Percentiles rank a stretch among this genome's conserved stretches.
Conservation (phyloP, 2,329 filamentous ascomycete genomes). For the Colletotrichum higginsianum region DNA sequence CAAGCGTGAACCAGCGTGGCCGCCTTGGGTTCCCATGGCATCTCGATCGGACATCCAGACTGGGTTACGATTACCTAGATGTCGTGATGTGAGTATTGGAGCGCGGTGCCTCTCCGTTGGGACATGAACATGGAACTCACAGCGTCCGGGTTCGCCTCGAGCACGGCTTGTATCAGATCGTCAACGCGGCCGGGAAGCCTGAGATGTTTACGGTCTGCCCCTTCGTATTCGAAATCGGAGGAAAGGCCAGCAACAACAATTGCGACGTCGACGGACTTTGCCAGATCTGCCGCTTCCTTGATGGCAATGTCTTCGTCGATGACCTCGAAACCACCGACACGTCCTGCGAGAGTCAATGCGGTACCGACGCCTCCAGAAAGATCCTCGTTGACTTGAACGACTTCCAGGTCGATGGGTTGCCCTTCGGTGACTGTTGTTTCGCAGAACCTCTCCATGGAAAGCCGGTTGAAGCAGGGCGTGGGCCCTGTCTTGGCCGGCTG, state of each 20-base stretch:
- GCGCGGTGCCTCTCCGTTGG: conserved; percentile 53
- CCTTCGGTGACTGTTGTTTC: conserved; percentile 22
- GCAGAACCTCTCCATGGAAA: conserved; percentile 42
- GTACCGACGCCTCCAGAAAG: conserved; percentile 44
- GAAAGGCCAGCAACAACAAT: conserved; percentile 84
- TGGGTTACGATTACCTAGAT: conserved; percentile 76
- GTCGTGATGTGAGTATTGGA: not conserved
- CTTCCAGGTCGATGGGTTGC: conserved; percentile 23
- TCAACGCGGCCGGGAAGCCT: conserved; percentile 82
- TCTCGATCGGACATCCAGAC: conserved; percentile 80
- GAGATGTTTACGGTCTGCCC: conserved; percentile 83
- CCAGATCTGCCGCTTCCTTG: conserved; percentile 75
- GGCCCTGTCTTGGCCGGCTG: conserved; percentile 39
- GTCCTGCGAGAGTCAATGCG: conserved; percentile 47
- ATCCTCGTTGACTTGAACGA: conserved; percentile 43
- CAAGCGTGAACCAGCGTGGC: conserved; percentile 80
- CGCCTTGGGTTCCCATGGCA: conserved; percentile 76
- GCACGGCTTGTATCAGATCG: conserved; percentile 76
- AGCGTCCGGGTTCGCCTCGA: conserved; percentile 77
- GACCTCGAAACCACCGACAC: conserved; percentile 72
- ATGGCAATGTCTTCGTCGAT: conserved; percentile 73
- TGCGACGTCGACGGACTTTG: conserved; percentile 80
- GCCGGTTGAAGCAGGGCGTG: conserved; percentile 42
- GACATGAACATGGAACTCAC: conserved; percentile 49
- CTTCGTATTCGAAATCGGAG: conserved; percentile 86